Base-by-base conservation (phyloP, 768 basidiomycete species). In the Solioccasus polychromus region DNA sequence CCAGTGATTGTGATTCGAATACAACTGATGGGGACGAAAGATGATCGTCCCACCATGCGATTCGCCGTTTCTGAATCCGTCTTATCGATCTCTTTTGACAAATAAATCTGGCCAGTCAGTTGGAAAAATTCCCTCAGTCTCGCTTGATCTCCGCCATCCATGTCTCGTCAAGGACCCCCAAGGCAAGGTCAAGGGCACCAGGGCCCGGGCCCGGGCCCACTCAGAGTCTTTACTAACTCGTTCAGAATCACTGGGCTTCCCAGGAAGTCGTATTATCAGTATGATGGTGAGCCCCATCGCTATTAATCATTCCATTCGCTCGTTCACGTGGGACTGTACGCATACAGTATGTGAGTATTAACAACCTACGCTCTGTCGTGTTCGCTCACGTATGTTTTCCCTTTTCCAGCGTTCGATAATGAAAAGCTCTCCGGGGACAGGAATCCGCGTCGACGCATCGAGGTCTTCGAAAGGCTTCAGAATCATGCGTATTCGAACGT, bases 381-480 rank as follows among this genome's bases (percentile, higher is more conserved):
- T 35, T 25, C 37, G 10, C 39, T 57, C 37, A 50, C 38, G 8
- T n/a, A 3, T 14, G 22, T 24, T 18, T 4, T 1, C 32, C 4
- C 0, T 2, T 12, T 40, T 15, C 17, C 32, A 66, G 64, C 57
- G 1, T 56, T 68, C 10, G 45, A 42, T 0, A 50, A 56, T 15
- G 41, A 54, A 2, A 42, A 19, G 38, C 4, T 59, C 5, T 36
- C 44, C 3, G 9, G 5, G 1, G 8, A 39, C 0, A 39, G 36
- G 4, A 39, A 25, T 0, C 0, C 55, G 22, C 61, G 54, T 8
- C 58, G 54, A 15, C 66, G 65, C 42, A 61, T 65, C 25, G 69
- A 66, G 1, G 15, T 62, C 2, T 50, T 66, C 2, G 57, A 66
- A 42, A 52, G 57, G 5, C 59, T 80, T 0, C 77, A 78, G 39